Conservation (phyloP, 1,284 basidiomycete genomes). For the Cutaneotrichosporon spelunceum region DNA sequence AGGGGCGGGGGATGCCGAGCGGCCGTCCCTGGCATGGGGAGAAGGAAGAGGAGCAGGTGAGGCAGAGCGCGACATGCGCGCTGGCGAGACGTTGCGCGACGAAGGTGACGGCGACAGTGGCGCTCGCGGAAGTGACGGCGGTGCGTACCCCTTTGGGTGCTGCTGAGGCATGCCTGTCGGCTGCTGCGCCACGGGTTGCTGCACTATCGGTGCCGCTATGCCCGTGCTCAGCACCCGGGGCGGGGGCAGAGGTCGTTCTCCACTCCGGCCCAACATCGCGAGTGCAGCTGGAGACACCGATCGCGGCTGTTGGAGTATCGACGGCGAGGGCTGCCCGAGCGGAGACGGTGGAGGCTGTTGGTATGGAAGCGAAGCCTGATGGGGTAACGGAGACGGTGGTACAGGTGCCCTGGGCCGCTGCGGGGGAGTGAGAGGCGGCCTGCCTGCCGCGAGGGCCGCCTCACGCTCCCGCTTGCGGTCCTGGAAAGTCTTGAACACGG, state of each 20-base stretch:
- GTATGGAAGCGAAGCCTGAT: not conserved
- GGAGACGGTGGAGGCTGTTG: too few relatives aligned
- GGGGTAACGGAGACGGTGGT: not conserved
- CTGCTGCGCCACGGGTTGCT: not conserved
- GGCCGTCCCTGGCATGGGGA: too few relatives aligned
- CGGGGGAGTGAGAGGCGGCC: not conserved
- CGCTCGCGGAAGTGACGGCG: too few relatives aligned
- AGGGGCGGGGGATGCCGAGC: not conserved
- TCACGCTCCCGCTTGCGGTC: slow-evolving; percentile 46
- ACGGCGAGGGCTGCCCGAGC: not conserved
- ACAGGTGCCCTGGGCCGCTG: not conserved
- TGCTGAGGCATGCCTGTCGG: not conserved
- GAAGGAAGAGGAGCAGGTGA: not conserved
- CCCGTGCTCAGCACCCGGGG: not conserved
- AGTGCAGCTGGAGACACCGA: slow-evolving; percentile 4
- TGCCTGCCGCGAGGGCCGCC: slow-evolving; percentile 22
- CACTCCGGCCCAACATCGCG: slow-evolving; percentile 8
- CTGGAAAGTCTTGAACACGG: slow-evolving; percentile 49
- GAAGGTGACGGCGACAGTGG: slow-evolving; percentile 29
- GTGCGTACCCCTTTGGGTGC: not conserved
- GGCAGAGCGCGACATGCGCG: not conserved
- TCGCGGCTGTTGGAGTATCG: not conserved
- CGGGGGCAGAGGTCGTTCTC: not conserved
- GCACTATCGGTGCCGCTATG: too few relatives aligned
- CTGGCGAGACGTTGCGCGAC: not conserved